Evolutionary conservation across 768 basidiomycete species (phyloP).

Genomic region (Rubroboletus satanas): DNA sequence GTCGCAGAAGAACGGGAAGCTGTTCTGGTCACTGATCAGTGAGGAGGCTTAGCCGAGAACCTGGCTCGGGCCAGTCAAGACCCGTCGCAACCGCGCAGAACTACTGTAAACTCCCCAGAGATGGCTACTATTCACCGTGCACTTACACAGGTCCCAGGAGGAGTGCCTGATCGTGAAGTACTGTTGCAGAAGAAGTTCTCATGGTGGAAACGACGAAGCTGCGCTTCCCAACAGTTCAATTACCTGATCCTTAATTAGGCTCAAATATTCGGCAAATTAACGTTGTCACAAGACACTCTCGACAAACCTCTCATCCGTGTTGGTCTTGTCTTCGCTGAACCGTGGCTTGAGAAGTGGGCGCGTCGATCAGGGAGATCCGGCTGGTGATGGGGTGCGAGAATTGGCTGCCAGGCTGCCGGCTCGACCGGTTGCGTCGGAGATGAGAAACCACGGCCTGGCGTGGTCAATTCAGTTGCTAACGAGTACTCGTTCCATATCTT

Average conservation of each 20-base stretch:
- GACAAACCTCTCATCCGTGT: constrained; percentile 1
- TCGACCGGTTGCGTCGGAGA: constrained; percentile 15
- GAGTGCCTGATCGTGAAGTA: background rate
- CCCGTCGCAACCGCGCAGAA: background rate
- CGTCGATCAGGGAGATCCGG: constrained; percentile 6
- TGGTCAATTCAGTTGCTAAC: constrained; percentile 8
- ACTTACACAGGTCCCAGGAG: constrained; percentile 4
- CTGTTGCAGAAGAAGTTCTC: constrained; percentile 7
- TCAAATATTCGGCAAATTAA: constrained; percentile 15
- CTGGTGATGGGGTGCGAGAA: constrained; percentile 11
- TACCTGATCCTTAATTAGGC: constrained; percentile 21
- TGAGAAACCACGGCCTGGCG: constrained; percentile 15
- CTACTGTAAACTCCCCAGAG: background rate
- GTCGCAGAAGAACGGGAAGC: constrained; percentile 2
- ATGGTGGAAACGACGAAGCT: constrained; percentile 10
- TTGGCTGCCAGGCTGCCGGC: constrained; percentile 7
- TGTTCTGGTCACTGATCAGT: background rate
- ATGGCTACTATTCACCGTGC: background rate
- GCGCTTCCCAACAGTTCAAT: constrained; percentile 19
- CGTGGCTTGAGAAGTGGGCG: background rate
- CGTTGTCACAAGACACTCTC: constrained; percentile 8
- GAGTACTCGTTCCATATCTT: constrained; percentile 2
- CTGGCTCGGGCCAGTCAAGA: background rate
- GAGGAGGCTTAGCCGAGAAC: background rate
- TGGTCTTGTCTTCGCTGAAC: constrained; percentile 8